Base-by-base conservation (phyloP, 2,329 filamentous ascomycete genomes). In the Hymenoscyphus salicellus region DNA sequence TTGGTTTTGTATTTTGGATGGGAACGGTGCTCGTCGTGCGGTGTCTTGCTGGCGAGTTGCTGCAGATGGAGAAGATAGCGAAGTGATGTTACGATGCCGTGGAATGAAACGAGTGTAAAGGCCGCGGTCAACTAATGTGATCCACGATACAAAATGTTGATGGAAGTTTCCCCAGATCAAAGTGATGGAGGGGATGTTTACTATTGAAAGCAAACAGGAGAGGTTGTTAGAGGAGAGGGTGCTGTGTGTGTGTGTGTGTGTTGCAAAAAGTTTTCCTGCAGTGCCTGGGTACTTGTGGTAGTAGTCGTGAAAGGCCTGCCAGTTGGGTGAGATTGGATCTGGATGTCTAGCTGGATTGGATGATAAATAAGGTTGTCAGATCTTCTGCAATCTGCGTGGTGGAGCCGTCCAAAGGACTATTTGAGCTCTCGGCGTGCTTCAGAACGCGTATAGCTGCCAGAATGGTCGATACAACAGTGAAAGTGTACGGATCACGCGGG, bases 71-170 rank as follows among this genome's bases (percentile, higher is more conserved):
- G 36, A 57, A 56, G 57, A 60, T 60, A 58, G 52, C 46, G 49
- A 43, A 64, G 61, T 36, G 33, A 59, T 65, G 20, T 46, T 64
- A 63, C 67, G 64, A 68, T 70, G 70, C 70, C 70, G 65, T 71
- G 68, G 56, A 58, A 69, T 73, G 70, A 74, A 38, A 74, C 71
- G 73, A 74, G 65, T 70, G 71, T 73, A 63, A 67, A 58, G 71
- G 71, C 71, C 67, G 63, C 68, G 58, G 65, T 65, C 63, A 65
- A 68, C 61, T 70, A 68, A 61, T 58, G 62, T 71, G 69, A 71
- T 74, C 70, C 72, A 66, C 67, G 70, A 73, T 69, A 69, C 71
- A 68, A 69, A 62, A 65, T 63, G 69, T 66, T 73, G 68, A 71
- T 70, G 71, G 59, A 61, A 63, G 66, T 70, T 69, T 69, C 70